Base-by-base conservation (phyloP, 2,329 filamentous ascomycete species). In the Exutisphaerella laricina region DNA sequence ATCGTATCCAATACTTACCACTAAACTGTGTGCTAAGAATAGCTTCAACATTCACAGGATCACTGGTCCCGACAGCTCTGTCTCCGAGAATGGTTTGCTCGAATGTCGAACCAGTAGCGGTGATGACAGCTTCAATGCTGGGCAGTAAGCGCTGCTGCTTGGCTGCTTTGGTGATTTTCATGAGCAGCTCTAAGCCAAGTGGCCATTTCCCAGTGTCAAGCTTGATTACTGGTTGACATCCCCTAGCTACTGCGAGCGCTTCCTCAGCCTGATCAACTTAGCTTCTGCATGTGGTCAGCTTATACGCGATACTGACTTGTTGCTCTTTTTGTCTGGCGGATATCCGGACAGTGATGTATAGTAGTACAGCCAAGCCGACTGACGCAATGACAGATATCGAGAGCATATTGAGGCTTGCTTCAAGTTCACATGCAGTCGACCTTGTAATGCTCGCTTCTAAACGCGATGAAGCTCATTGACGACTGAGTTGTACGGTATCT, bases 21-120 rank as follows among this genome's bases (percentile, higher is more conserved):
- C 17, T 26, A 17, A 38, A 43, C 33, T 43, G 33, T 18, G 25
- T 43, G 17, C 32, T 38, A 10, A 43, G 20, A 12, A 43, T n/a
- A n/a, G 41, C 41, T 30, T 43, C 41, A 8, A 38, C 17, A 31
- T 38, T 43, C 3, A 20, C 26, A 9, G 41, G 41, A 10, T 37
- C 32, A 7, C 30, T 18, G 4, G 41, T 43, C 17, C 23, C 41
- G 10, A 43, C 37, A 9, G 22, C 33, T 13, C 41, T 21, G 2
- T 13, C 17, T 7, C 41, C 41, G 7, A 43, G 21, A 6, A 42
- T 29, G 8, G 21, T 30, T 16, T 43, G 41, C 21, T 37, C 32
- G 20, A 43, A 43, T 2, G 41, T 43, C 13, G 14, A 12, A 12
- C 32, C 41, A 13, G 41, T 43, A 18, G 12, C 10, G 22, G 25